Percentiles rank a stretch among this genome's conserved stretches.
Conservation (phyloP, 2,329 filamentous ascomycete species). For the Botrytis medusae region DNA sequence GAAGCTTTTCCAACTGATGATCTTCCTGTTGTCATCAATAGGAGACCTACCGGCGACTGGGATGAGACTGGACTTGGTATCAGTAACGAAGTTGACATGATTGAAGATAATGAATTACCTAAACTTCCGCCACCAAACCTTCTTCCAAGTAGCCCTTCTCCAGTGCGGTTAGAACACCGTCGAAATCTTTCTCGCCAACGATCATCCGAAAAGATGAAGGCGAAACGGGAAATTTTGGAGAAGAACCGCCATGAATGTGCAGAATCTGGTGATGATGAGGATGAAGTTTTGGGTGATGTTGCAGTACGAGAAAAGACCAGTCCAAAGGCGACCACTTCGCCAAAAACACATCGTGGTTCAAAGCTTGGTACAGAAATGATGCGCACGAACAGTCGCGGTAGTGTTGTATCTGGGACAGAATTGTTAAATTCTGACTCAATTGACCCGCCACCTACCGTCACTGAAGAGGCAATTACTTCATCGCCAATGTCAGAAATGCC, state of each 20-base stretch:
- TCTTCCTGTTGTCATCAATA: constrained; percentile 70
- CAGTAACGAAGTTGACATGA: constrained; percentile 52
- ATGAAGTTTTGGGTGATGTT: constrained; percentile 75
- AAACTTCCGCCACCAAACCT: constrained; percentile 52
- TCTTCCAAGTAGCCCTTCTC: constrained; percentile 63
- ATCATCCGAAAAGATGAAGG: constrained; percentile 70
- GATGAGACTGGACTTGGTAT: constrained; percentile 78
- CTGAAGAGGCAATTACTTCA: constrained; percentile 22
- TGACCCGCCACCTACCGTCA: constrained; percentile 35
- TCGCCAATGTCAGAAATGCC: constrained; percentile 28
- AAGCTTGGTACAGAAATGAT: constrained; percentile 98
- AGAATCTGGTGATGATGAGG: constrained; percentile 92
- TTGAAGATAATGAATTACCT: constrained; percentile 42
- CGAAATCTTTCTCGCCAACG: constrained; percentile 53
- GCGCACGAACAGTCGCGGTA: constrained; percentile 92
- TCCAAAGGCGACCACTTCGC: constrained; percentile 50
- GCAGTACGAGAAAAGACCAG: constrained; percentile 42
- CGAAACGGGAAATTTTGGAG: constrained; percentile 74
- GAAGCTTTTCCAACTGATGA: constrained; percentile 79
- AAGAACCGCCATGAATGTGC: constrained; percentile 70
- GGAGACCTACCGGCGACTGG: constrained; percentile 76
- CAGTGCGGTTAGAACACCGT: constrained; percentile 54
- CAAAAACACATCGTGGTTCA: constrained; percentile 66
- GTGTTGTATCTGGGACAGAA: constrained; percentile 49
- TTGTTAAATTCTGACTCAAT: constrained; percentile 19